Evolutionary conservation across 148 eudicot genomes (phyloP).

Genomic region (Fagopyrum homotropicum): DNA sequence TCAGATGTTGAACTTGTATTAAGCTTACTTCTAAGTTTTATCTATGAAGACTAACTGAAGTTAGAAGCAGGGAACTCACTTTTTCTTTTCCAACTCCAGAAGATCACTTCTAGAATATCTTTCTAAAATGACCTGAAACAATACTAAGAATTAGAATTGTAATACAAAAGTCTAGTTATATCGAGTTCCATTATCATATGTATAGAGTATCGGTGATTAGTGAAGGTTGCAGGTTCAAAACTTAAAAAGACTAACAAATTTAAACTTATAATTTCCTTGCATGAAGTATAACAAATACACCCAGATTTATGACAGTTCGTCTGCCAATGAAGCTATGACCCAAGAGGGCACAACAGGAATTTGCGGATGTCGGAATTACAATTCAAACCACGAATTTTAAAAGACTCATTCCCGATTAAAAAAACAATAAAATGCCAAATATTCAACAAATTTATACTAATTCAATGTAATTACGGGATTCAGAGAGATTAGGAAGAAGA

Average conservation of each 20-base stretch:
- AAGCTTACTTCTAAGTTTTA: too few species aligned
- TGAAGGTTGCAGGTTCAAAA: too few species aligned
- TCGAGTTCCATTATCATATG: too few species aligned
- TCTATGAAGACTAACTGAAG: neutral
- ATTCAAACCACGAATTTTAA: conserved; percentile 2
- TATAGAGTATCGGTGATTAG: too few species aligned
- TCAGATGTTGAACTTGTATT: too few species aligned
- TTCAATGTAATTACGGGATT: neutral
- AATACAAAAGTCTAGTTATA: neutral
- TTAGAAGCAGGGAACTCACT: conserved; percentile 37
- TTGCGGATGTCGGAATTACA: neutral
- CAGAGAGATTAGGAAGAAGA: neutral
- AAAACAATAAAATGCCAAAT: neutral
- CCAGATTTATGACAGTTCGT: neutral
- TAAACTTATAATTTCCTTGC: neutral
- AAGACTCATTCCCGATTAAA: neutral
- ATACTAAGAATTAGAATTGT: neutral
- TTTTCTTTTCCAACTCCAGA: conserved; percentile 82
- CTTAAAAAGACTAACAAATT: neutral
- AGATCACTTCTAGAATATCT: conserved; percentile 71
- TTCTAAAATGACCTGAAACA: conserved; percentile 67
- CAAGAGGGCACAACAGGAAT: neutral
- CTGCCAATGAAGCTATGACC: neutral
- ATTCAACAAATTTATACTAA: neutral
- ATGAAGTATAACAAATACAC: neutral